Evolutionary conservation across 768 basidiomycete genomes (phyloP).

Genomic region (Podaxis carcinomalis): DNA sequence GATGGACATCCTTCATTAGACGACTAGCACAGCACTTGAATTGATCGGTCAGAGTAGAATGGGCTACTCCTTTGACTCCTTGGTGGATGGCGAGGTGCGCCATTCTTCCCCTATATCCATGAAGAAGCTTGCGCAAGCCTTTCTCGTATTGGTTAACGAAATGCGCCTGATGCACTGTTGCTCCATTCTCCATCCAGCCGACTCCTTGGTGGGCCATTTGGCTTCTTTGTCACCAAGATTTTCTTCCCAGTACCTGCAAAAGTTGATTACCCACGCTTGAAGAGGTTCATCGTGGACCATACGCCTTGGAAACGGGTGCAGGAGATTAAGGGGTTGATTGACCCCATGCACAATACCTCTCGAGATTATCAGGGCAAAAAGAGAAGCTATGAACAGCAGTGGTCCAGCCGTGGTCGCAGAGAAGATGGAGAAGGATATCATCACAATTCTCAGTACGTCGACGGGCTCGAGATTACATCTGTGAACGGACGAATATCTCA

Average conservation of each 20-base stretch:
- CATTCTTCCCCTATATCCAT: constrained; percentile 28
- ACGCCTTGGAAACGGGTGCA: constrained; percentile 28
- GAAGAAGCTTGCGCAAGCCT: constrained; percentile 27
- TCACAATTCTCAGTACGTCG: constrained; percentile 40
- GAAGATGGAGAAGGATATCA: constrained; percentile 39
- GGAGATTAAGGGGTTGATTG: constrained; percentile 26
- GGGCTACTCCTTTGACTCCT: constrained; percentile 26
- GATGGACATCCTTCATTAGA: constrained; percentile 20
- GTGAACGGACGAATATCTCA: constrained; percentile 8
- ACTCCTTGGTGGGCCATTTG: neutral
- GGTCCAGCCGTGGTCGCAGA: constrained; percentile 28
- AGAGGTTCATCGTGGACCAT: constrained; percentile 26
- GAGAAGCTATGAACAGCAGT: constrained; percentile 26
- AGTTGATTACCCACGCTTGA: constrained; percentile 4
- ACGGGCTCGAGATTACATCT: neutral
- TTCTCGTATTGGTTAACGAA: neutral
- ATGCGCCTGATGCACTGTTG: neutral
- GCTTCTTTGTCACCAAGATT: constrained; percentile 6
- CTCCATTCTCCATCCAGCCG: neutral
- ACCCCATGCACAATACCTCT: constrained; percentile 31
- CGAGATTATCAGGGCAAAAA: constrained; percentile 35
- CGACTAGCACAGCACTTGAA: constrained; percentile 25
- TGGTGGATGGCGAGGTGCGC: constrained; percentile 21
- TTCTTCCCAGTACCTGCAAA: constrained; percentile 3
- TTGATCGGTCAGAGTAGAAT: constrained; percentile 27